Base-by-base conservation (phyloP, 306 rosid species). In the Prunus fruticosa region DNA sequence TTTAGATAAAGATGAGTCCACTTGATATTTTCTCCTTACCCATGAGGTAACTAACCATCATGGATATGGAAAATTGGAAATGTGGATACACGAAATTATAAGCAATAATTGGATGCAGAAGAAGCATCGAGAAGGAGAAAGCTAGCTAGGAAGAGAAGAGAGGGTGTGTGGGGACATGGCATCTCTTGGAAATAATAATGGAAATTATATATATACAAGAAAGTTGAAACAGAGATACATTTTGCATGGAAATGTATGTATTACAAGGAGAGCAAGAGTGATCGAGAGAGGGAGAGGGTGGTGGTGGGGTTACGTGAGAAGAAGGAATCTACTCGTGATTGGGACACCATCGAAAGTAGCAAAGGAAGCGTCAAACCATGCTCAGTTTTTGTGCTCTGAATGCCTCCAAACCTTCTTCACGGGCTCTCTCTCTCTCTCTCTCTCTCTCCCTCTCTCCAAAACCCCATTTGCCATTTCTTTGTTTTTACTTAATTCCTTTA, bases 391-490 rank as follows among this genome's bases (percentile, higher is more conserved):
- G 78, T 76, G 80, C 80, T 88, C 75, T 73, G 83, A 75, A 86
- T 89, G 84, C 82, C 78, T 86, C 88, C 91, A 89, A 89, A 73
- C 15, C 76, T 74, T 83, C 64, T 32, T 61, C 65, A 61, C 65
- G 65, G 65, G 38, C 65, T 61, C 65, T 61, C 65, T 13, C 65
- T n/a, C 78, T 82, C 89, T 78, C 69, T 61, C 65, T 13, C 65
- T n/a, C 78, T 82, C 89, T 78, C 69, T 71, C 69, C 73, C 80
- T 51, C 75, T 13, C 52, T 13, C 52, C 76, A 1, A 38, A 38
- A 38, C 70, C 72, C 50, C 73, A 76, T 62, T 49, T 66, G 79
- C 81, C 54, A 7, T 68, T 30, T 38, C 43, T 38, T 38, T 38
- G 43, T 38, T 38, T 38, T 30, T 52, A 52, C 30, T 71, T 71